Evolutionary conservation across 352 stramenopile genomes (phyloP).

Genomic region (Globisporangium irregulare): DNA sequence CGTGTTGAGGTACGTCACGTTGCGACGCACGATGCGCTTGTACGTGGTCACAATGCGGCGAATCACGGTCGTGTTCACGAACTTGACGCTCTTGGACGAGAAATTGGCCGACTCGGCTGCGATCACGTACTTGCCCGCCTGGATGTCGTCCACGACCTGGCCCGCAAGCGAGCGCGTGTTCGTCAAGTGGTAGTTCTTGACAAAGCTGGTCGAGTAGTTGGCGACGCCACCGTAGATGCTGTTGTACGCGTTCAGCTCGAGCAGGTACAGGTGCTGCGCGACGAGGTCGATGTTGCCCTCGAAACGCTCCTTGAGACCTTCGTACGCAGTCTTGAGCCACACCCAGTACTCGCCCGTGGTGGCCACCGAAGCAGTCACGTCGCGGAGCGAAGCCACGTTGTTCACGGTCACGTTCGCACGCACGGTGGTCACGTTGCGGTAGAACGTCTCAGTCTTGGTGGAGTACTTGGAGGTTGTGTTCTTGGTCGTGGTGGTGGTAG

Average conservation of each 20-base stretch:
- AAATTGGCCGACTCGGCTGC: slow-evolving; percentile 41
- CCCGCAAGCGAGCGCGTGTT: slow-evolving; percentile 43
- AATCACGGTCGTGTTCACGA: slow-evolving; percentile 45
- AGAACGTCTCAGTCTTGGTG: slow-evolving; percentile 27
- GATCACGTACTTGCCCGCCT: slow-evolving; percentile 41
- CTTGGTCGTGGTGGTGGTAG: slow-evolving; percentile 12
- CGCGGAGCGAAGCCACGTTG: slow-evolving; percentile 29
- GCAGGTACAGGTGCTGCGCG: slow-evolving; percentile 53
- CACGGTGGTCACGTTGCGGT: slow-evolving; percentile 35
- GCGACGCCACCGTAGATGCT: slow-evolving; percentile 40
- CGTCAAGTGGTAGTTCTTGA: slow-evolving; percentile 52
- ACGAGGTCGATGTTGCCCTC: slow-evolving; percentile 60
- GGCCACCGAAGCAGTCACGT: slow-evolving; percentile 33
- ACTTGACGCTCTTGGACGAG: slow-evolving; percentile 28
- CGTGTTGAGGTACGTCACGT: slow-evolving; percentile 27
- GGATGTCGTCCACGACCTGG: slow-evolving; percentile 48
- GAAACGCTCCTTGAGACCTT: slow-evolving; percentile 51
- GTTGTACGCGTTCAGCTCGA: slow-evolving; percentile 62
- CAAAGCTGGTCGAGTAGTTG: slow-evolving; percentile 47
- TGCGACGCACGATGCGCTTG: slow-evolving; percentile 19
- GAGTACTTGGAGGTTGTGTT: slow-evolving; percentile 22
- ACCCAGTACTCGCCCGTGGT: slow-evolving; percentile 62
- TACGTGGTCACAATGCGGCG: slow-evolving; percentile 28
- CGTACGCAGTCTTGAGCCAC: slow-evolving; percentile 59
- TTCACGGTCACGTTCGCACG: slow-evolving; percentile 45